Conservation (phyloP, 768 basidiomycete species). For the Tephrocybe sp. region DNA sequence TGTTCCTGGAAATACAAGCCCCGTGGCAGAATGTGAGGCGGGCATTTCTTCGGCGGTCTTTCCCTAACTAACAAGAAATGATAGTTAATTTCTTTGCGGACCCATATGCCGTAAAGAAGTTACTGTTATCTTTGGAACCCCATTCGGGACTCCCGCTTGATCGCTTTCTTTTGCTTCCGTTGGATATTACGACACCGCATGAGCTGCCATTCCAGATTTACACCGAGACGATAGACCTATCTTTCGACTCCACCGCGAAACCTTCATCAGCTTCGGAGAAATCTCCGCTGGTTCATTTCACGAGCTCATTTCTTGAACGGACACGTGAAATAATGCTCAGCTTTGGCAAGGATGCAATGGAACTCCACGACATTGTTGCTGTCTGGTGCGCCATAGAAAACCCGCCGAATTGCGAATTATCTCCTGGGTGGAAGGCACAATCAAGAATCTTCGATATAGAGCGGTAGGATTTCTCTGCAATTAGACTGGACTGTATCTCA, state of each 20-base stretch:
- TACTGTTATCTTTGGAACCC: conserved; percentile 47
- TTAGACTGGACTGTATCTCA: background rate
- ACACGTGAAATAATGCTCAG: conserved; percentile 75
- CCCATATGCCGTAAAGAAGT: conserved; percentile 75
- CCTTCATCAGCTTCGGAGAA: conserved; percentile 54
- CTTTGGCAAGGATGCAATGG: conserved; percentile 84
- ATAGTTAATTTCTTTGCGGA: conserved; percentile 88
- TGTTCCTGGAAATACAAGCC: conserved; percentile 84
- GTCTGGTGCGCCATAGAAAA: conserved; percentile 85
- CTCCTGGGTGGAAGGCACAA: conserved; percentile 56
- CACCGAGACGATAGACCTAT: conserved; percentile 55
- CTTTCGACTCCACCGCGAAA: conserved; percentile 45
- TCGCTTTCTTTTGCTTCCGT: conserved; percentile 67
- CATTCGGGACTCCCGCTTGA: conserved; percentile 56
- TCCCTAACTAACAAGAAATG: conserved; percentile 1
- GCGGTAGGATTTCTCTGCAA: conserved; percentile 38
- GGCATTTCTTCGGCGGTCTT: conserved; percentile 1
- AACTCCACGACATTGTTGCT: conserved; percentile 88
- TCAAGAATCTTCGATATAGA: conserved; percentile 67
- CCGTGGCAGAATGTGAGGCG: conserved; percentile 79
- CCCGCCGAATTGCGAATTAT: conserved; percentile 45
- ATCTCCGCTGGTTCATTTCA: conserved; percentile 70
- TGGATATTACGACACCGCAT: conserved; percentile 84
- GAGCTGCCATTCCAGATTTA: conserved; percentile 74
- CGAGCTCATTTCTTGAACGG: conserved; percentile 75